Conservation (phyloP, 2,329 filamentous ascomycete genomes). For the Colletotrichum sp. region DNA sequence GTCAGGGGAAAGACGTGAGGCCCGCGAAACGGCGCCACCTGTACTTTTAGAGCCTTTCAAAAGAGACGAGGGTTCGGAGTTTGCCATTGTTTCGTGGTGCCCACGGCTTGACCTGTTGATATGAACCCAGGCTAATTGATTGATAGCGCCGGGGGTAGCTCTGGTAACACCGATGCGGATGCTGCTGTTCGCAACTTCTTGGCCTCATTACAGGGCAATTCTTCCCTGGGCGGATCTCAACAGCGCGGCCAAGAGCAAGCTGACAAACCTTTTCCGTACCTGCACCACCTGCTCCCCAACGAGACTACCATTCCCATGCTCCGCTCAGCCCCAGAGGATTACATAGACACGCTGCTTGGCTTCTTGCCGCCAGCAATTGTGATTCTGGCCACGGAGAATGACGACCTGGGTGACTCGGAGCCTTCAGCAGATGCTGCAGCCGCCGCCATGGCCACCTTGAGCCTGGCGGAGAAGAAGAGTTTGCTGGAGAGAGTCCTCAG, state of each 20-base stretch:
- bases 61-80: conserved; percentile 19
- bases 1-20: conserved; percentile 1
- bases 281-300: conserved; percentile 84
- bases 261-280: conserved; percentile 76
- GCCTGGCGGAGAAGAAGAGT: conserved; percentile 76
- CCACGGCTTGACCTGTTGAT: not conserved
- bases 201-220: conserved; percentile 73
- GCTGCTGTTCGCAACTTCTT: conserved; percentile 88
- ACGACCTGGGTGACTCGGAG: conserved; percentile 64
- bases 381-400: conserved; percentile 71
- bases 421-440: conserved; percentile 71
- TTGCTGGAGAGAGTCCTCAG: conserved; percentile 83
- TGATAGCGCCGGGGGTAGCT: conserved; percentile 24
- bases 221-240: conserved; percentile 38
- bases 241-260: conserved; percentile 35
- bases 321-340: conserved; percentile 65
- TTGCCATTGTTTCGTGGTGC: conserved; percentile 12
- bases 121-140: conserved; percentile 15
- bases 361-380: conserved; percentile 82
- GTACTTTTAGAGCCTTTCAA: conserved; percentile 29
- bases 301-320: conserved; percentile 80
- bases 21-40: conserved; percentile 21
- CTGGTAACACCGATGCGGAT: conserved; percentile 69
- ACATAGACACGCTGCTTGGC: conserved; percentile 76
- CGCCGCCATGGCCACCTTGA: conserved; percentile 76